A percentile compares a stretch with the other conserved stretches of the same genome.
Evolutionary conservation across 495 filamentous ascomycete genomes (phyloP).

Genomic region (Annulohypoxylon nitens): DNA sequence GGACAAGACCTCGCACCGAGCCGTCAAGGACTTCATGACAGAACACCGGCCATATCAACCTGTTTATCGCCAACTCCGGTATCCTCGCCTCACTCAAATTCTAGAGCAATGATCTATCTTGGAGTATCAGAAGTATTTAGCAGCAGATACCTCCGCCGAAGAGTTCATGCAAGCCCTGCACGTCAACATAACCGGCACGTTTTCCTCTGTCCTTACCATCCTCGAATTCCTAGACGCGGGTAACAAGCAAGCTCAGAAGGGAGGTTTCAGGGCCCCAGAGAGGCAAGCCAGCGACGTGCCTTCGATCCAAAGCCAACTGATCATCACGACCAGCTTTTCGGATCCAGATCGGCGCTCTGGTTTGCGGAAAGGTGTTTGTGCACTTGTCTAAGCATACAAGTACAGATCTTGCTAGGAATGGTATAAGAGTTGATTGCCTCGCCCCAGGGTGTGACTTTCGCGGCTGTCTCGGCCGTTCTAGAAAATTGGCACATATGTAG

Average conservation of each 20-base stretch:
- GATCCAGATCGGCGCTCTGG: slow-evolving; percentile 59
- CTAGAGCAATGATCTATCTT: too few relatives aligned
- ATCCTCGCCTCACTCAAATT: slow-evolving; percentile 67
- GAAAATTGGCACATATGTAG: slow-evolving; percentile 42
- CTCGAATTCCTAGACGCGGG: slow-evolving; percentile 68
- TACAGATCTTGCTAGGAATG: too few relatives aligned
- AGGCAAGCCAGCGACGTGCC: slow-evolving; percentile 43
- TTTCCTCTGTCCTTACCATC: slow-evolving; percentile 69
- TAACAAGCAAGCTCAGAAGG: slow-evolving; percentile 63
- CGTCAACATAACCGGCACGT: slow-evolving; percentile 67
- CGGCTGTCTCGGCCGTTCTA: not conserved
- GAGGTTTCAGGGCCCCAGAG: slow-evolving; percentile 43
- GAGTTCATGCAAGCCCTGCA: slow-evolving; percentile 65
- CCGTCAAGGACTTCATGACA: too few relatives aligned
- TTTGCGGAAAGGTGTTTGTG: slow-evolving; percentile 65
- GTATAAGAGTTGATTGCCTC: slow-evolving; percentile 69
- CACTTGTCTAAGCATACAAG: slow-evolving; percentile 68
- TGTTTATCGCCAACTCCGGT: slow-evolving; percentile 72
- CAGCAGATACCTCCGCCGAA: slow-evolving; percentile 57
- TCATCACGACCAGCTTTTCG: slow-evolving; percentile 66
- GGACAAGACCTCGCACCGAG: too few relatives aligned
- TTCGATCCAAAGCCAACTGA: slow-evolving; percentile 66
- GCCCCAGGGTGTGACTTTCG: slow-evolving; percentile 66
- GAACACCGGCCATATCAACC: slow-evolving; percentile 67
- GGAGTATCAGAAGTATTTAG: too few relatives aligned